These are phyloP conservation scores for Termitomyces sp. DNA, from an alignment of 768 basidiomycete species.

Conservation along the genomic window DNA sequence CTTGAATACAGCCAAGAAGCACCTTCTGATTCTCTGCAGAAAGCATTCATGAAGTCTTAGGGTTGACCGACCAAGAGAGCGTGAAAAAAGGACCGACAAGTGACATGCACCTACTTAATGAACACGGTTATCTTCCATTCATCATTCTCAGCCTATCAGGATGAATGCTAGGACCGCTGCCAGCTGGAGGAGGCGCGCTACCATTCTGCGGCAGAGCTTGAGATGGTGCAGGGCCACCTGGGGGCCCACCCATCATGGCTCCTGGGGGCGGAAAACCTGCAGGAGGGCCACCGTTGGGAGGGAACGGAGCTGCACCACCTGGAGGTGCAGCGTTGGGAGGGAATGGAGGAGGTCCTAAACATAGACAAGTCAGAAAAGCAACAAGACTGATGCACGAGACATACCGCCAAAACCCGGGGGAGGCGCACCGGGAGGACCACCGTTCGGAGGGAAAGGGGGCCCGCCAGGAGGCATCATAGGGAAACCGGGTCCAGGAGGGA, in stretches of 20 bases:
- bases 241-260: slow-evolving; percentile 41
- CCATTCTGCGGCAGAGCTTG: slow-evolving; percentile 25
- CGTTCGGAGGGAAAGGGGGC: slow-evolving; percentile 73
- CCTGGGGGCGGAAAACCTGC: slow-evolving; percentile 40
- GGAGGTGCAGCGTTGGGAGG: slow-evolving; percentile 2
- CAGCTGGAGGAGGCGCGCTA: slow-evolving; percentile 24
- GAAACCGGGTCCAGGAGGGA: slow-evolving; percentile 63
- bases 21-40: neutral
- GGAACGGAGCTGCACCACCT: slow-evolving; percentile 3
- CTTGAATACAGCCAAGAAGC: neutral
- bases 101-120: slow-evolving; percentile 2
- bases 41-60: neutral
- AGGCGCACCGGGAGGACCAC: slow-evolving; percentile 39
- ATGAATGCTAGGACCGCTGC: slow-evolving; percentile 65
- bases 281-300: slow-evolving; percentile 4
- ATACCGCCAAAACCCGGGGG: slow-evolving; percentile 46
- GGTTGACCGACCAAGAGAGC: neutral
- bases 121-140: slow-evolving; percentile 29
- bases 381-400: slow-evolving; percentile 10
- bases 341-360: slow-evolving; percentile 6
- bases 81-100: neutral
- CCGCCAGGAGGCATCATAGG: slow-evolving; percentile 50
- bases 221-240: slow-evolving; percentile 33
- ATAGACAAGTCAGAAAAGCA: neutral
- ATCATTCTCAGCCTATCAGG: slow-evolving; percentile 85